Evolutionary conservation across 148 eudicot species (phyloP), one percentile per base, ranked within the genome.

Genomic region (Agrostemma githago): DNA sequence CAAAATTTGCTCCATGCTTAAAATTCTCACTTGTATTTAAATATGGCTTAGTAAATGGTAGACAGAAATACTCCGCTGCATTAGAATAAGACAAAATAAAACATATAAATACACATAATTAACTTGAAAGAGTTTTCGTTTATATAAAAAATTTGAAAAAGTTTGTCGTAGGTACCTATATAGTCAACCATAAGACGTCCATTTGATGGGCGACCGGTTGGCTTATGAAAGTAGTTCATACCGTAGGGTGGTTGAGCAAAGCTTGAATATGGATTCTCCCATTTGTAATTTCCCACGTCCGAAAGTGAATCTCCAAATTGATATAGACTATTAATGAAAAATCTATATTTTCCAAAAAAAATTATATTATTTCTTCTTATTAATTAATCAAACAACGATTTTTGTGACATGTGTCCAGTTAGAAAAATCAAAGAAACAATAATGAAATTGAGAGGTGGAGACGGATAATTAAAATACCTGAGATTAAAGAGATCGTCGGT

Each of bases 1-100:
- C 82, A 38, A 83, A 76, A 63, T 83, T 83, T 10, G 51, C 85
- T 62, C 85, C 85, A 43, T 83, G 75, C 8, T 4, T 71, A 34
- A 83, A 79, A 56, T 77, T 10, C 12, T 77, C 82, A 8, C 63
- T 56, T 58, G 42, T 76, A 7, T 68, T 70, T 5, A 82, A 26
- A 12, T 75, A 82, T 20, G 85, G 74, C 2, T 76, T 74, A 5
- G 61, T 1, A 9, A 68, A 65, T 8, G 85, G 79, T 1, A 82
- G 51, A 1, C 42, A 19, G 3, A 71, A 77, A 19, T 59, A 74
- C 58, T 59, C 68, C 2, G 79, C 85, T 82, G 60, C 20, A 56
- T 56, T n/a, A 14, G 0, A 43, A 43, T 43, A 43, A 43, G 46
- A 43, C 8, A 43, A 43, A 43, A 43, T 1, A 10, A 12, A 51